Base-by-base conservation (phyloP, 345 rosid genomes). In the Laguncularia racemosa region DNA sequence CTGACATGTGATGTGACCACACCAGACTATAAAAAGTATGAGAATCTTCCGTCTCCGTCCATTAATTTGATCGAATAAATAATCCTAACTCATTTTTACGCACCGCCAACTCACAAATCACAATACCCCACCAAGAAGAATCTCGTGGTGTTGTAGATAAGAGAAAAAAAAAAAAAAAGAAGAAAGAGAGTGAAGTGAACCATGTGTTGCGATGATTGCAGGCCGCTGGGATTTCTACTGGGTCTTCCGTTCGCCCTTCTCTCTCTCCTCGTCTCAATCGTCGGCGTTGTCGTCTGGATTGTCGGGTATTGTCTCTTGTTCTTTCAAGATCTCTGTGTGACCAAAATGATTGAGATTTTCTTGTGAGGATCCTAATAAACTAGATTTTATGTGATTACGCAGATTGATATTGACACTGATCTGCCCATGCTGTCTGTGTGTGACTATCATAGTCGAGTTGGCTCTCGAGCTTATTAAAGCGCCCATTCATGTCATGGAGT, bases 211-310 rank as follows among this genome's bases (percentile, higher is more conserved):
- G 79, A 81, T 19, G 85, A 79, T 17, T 89, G 99, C 67, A 78
- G 88, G 66, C 91, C 96, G 13, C 68, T 86, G 46, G 98, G 91
- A 55, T 89, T 92, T 68, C 89, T 92, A 19, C 69, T 89, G 56
- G 97, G 95, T 21, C 95, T 89, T 19, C 97, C 98, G 48, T 92
- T 86, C 59, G 89, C 95, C 50, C 75, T 92, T 43, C 79, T 92
- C 53, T 70, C 95, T 58, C 83, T 92, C 46, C 52, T 89, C 46
- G 63, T 89, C 78, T 89, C 97, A 53, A 62, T 89, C 26, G 67
- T 92, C 52, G 95, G 95, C 56, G 64, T 92, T 44, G 46, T 83
- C 33, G 63, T 83, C 56, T 85, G 98, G 97, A 84, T 86, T 58
- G 77, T 86, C 57, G 96, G 97, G 96, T 89, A 46, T 46, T 84